Percentiles rank a stretch among this genome's conserved stretches.
Conservation (phyloP, 495 filamentous ascomycete genomes). For the Talaromyces adpressus region DNA sequence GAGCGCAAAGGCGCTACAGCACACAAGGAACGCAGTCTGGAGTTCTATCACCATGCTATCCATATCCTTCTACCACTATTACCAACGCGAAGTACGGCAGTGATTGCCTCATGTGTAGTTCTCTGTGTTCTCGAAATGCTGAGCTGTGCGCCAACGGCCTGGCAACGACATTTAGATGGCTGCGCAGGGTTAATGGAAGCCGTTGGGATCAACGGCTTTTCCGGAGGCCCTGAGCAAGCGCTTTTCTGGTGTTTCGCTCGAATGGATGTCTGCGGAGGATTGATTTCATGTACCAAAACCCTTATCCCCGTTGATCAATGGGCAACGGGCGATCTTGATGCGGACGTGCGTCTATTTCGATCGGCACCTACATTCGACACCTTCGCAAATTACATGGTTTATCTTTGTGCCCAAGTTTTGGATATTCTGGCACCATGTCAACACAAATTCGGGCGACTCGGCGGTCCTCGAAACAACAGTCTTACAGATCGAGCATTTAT, state of each 20-base stretch:
- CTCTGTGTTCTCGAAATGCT: slow-evolving; percentile 9
- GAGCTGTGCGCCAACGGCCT: slow-evolving; percentile 24
- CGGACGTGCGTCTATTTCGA: slow-evolving; percentile 4
- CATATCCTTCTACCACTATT: slow-evolving; percentile 19
- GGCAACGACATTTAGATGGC: slow-evolving; percentile 40
- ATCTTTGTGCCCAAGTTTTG: slow-evolving; percentile 29
- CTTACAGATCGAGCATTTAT: not conserved
- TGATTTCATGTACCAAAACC: slow-evolving; percentile 35
- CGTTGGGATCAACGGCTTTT: slow-evolving; percentile 30
- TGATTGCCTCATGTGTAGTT: slow-evolving; percentile 27
- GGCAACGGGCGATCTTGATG: slow-evolving; percentile 24
- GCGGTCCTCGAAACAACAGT: not conserved
- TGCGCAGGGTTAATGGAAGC: slow-evolving; percentile 37
- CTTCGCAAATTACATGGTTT: slow-evolving; percentile 39
- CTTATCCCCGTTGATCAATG: slow-evolving; percentile 25
- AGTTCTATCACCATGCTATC: slow-evolving; percentile 38
- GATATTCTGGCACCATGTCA: slow-evolving; percentile 19
- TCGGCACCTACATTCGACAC: slow-evolving; percentile 16
- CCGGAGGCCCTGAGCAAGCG: slow-evolving; percentile 33
- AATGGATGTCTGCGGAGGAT: slow-evolving; percentile 42
- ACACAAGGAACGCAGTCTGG: slow-evolving; percentile 32
- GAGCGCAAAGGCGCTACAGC: slow-evolving; percentile 29
- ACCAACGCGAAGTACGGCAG: slow-evolving; percentile 28
- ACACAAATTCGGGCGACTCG: not conserved
- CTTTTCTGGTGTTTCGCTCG: slow-evolving; percentile 42